Percentiles rank a stretch among this genome's conserved stretches.
Evolutionary conservation across 176 grass and related monocot species (phyloP).

Genomic region (Triticum monococcum): DNA sequence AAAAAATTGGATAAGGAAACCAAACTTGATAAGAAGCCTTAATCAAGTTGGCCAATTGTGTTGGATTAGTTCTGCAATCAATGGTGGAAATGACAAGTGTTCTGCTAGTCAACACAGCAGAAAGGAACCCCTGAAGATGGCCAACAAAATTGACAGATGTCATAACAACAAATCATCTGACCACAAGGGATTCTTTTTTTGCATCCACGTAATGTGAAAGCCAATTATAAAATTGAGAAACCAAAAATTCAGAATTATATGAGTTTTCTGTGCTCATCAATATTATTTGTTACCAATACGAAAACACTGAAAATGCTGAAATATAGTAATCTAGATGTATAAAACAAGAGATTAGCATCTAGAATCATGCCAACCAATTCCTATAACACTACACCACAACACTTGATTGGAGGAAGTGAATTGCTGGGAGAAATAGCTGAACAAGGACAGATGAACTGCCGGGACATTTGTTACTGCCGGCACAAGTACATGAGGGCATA

Average conservation of each 20-base stretch:
- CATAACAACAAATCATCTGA: slow-evolving; percentile 71
- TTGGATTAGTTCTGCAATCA: slow-evolving; percentile 72
- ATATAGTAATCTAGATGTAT: not conserved
- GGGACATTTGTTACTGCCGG: too few relatives aligned
- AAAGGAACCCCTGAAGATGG: slow-evolving; percentile 89
- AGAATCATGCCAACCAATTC: not conserved
- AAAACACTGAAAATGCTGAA: not conserved
- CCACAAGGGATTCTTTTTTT: slow-evolving; percentile 63
- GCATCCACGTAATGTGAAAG: slow-evolving; percentile 72
- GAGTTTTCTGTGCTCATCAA: not conserved
- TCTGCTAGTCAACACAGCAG: slow-evolving; percentile 67
- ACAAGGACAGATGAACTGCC: too few relatives aligned
- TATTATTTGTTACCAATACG: not conserved
- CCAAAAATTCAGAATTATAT: not conserved
- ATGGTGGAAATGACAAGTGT: slow-evolving; percentile 63
- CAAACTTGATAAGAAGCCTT: slow-evolving; percentile 45
- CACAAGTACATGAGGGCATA: too few relatives aligned
- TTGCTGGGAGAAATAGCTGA: too few relatives aligned
- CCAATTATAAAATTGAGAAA: slow-evolving; percentile 7
- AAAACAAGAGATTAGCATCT: not conserved
- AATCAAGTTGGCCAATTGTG: slow-evolving; percentile 61
- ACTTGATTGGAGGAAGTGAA: too few relatives aligned
- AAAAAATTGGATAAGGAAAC: too few relatives aligned
- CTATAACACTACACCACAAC: too few relatives aligned
- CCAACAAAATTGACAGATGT: slow-evolving; percentile 86